Evolutionary conservation across 371 early-diverging fungal species (phyloP), one percentile per base, ranked within the genome.

Genomic region (Actinomucor elegans): DNA sequence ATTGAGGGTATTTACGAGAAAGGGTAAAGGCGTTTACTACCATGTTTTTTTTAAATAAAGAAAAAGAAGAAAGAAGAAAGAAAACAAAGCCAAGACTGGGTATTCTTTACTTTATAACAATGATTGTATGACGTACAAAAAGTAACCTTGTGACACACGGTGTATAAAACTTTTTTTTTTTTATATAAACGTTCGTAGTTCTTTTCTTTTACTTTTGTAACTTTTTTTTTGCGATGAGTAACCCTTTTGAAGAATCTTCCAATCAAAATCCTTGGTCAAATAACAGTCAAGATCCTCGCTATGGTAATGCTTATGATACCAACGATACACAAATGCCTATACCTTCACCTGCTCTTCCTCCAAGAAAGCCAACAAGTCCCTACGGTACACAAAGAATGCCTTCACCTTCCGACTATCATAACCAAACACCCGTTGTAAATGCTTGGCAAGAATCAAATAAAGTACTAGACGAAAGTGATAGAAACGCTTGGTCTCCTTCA

Each of bases 1-100:
- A 52, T 24, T 72, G 67, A 52, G 87, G 87, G 47, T 77, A 86
- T 66, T 83, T 86, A 48, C 75, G 81, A 51, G 77, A 75, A 54
- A 86, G 71, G 10, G 61, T 73, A 48, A 77, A 77, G 23, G 74
- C 77, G 60, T 77, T 77, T 17, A 69, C 55, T 6, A 66, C 57
- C 62, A 62, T 62, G 23, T 52, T 36, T 32, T 48, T 29, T 28
- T 2, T 38, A 34, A 55, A 41, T 17, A 56, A 47, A 40, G 23
- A 44, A 55, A 43, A 50, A 33, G 50, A 49, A 26, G 32, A 10
- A 37, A 15, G 41, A 47, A 38, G 10, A 21, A 23, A 20, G 40
- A 23, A 42, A 42, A 42, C 23, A 42, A 27, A 27, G 27, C 27
- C 14, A n/a, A 42, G 42, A n/a, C 42, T 27, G 27, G 15, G 27